Conservation (phyloP, 2,329 filamentous ascomycete genomes). For the Fusarium mundagurra region DNA sequence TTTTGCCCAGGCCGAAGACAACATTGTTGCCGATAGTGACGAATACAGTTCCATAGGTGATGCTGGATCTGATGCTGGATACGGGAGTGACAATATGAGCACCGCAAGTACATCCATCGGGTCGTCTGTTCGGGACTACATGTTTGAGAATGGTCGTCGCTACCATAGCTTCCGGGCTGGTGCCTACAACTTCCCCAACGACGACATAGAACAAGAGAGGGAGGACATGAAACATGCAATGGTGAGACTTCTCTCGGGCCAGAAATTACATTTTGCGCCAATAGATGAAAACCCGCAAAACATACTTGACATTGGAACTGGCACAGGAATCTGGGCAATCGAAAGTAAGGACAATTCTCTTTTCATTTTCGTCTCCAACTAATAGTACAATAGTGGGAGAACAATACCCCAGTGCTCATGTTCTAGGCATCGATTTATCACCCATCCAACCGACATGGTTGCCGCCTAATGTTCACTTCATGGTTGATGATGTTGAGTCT, state of each 20-base stretch:
- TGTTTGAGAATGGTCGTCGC: constrained; percentile 66
- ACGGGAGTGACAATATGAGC: constrained; percentile 50
- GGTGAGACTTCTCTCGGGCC: constrained; percentile 58
- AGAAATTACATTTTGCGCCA: constrained; percentile 62
- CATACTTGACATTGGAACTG: constrained; percentile 67
- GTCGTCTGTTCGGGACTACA: constrained; percentile 59
- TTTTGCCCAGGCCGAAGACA: constrained; percentile 49
- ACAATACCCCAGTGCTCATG: constrained; percentile 53
- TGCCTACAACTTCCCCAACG: constrained; percentile 67
- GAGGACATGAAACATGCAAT: constrained; percentile 67
- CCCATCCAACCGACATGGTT: constrained; percentile 62
- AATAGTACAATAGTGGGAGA: constrained; percentile 55
- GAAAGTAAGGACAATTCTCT: constrained; percentile 52
- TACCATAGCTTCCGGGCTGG: constrained; percentile 67
- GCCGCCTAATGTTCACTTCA: constrained; percentile 65
- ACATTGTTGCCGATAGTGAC: constrained; percentile 49
- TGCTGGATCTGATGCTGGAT: constrained; percentile 48
- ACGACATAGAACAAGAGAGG: constrained; percentile 67
- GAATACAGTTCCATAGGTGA: constrained; percentile 38
- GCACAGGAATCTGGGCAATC: constrained; percentile 69
- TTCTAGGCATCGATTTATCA: constrained; percentile 58
- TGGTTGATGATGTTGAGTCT: constrained; percentile 67
- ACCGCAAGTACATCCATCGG: constrained; percentile 52
- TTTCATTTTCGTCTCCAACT: background rate
- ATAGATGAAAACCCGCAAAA: constrained; percentile 58